A percentile compares a stretch with the other conserved stretches of the same genome.
These are phyloP conservation scores for Samsoniella hepiali DNA, from an alignment of 2,329 filamentous ascomycete species.

Conservation along the genomic window DNA sequence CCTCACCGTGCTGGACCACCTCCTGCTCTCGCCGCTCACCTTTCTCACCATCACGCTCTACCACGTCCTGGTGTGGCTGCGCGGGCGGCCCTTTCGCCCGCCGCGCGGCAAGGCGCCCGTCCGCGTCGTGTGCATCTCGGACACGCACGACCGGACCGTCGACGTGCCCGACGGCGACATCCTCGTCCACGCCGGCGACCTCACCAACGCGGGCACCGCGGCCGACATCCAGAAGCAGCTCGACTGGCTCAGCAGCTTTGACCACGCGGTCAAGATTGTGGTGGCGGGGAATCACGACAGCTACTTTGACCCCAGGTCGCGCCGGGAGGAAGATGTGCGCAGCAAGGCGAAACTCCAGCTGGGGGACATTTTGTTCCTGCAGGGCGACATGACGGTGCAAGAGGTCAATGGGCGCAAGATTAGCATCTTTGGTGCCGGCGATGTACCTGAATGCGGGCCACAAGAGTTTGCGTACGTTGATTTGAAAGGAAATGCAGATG, in stretches of 20 bases:
- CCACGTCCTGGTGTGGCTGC: conserved; percentile 61
- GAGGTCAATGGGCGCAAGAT: conserved; percentile 56
- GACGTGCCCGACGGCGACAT: conserved; percentile 73
- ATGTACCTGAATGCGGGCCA: conserved; percentile 74
- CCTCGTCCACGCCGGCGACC: conserved; percentile 85
- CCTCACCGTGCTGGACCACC: conserved; percentile 55
- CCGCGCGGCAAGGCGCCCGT: conserved; percentile 56
- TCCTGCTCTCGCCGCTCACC: conserved; percentile 67
- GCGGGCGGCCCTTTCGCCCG: conserved; percentile 60
- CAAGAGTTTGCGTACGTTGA: conserved; percentile 56
- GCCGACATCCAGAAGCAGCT: conserved; percentile 76
- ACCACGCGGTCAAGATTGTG: conserved; percentile 76
- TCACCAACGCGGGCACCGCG: conserved; percentile 69
- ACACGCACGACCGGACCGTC: conserved; percentile 71
- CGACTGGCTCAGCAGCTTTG: conserved; percentile 73
- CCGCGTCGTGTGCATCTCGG: conserved; percentile 81
- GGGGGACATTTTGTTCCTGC: conserved; percentile 69
- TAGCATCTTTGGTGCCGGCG: conserved; percentile 72
- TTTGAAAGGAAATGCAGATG: not conserved
- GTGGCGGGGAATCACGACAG: conserved; percentile 88
- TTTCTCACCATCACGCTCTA: conserved; percentile 62
- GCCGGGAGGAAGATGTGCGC: conserved; percentile 54
- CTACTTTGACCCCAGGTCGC: conserved; percentile 69
- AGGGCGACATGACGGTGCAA: conserved; percentile 64
- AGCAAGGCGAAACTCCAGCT: conserved; percentile 57